Evolutionary conservation across 208 protist genomes (phyloP), one percentile per base, ranked within the genome.

Genomic region (Leptomonas seymouri): DNA sequence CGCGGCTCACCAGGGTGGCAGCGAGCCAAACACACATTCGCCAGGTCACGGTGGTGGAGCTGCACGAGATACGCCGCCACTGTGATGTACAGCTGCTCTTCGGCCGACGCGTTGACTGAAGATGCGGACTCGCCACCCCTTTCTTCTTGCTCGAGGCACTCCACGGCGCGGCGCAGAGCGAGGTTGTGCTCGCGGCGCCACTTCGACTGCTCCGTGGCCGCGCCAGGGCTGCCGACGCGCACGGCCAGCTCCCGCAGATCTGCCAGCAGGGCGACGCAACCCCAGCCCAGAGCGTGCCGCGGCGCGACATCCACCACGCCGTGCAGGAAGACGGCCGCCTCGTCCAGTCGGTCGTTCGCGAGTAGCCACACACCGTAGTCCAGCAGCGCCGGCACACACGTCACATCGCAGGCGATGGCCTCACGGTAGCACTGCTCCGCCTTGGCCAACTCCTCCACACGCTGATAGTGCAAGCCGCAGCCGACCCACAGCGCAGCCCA

Each of bases 401-500:
- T 21, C 28, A 88, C 76, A 55, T 93, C 80, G 71, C 80, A 80
- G 21, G 90, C 78, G 60, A 97, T 80, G 28, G 92, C 91, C 61
- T 97, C 94, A 46, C 91, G 89, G 54, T 95, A 97, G 62, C 85
- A 90, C 76, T 95, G 87, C 82, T 97, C 94, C 21, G 94, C 90
- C 67, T 86, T 90, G 41, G 78, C 68, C n/a, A 84, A 55, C 39
- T 94, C 82, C n/a, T 84, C 85, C n/a, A 68, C 67, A 57, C 90
- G 84, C 23, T 88, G 63, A 84, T 90, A 96, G 74, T 93, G 93
- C 53, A 75, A 51, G 4, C 81, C 94, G 46, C 90, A 87, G 61
- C 97, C 94, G 28, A 71, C 67, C 89, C 87, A 97, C 39, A 93
- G 42, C 50, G 71, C 66, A 25, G 64, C 66, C 56, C 67, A 79